Evolutionary conservation across 2,329 filamentous ascomycete genomes (phyloP).

Genomic region (Fusarium hainanense): DNA sequence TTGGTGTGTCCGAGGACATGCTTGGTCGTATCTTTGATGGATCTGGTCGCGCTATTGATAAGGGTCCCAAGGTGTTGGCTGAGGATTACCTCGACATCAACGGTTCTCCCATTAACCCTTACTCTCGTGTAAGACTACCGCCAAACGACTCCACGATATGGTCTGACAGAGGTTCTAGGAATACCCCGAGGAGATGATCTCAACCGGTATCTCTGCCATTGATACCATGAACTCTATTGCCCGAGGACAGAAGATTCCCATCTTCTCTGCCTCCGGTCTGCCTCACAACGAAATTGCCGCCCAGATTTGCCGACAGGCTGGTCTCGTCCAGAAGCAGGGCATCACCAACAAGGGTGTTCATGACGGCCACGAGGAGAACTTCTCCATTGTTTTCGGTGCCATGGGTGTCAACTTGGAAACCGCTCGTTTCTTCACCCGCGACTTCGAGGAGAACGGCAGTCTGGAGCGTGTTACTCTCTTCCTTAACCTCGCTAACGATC

Average conservation of each 20-base stretch:
- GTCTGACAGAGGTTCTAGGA: constrained; percentile 65
- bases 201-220: constrained; percentile 98
- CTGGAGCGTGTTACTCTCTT: constrained; percentile 97
- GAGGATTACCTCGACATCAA: constrained; percentile 99
- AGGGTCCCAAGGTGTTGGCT: constrained; percentile 96
- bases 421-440: constrained; percentile 95
- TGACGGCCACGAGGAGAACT: constrained; percentile 98
- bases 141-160: background rate
- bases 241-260: constrained; percentile 99
- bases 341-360: constrained; percentile 92
- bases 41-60: constrained; percentile 97
- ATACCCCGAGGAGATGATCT: constrained; percentile 99
- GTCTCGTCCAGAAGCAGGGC: constrained; percentile 83
- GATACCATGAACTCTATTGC: constrained; percentile 99
- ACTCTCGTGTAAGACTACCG: constrained; percentile 78
- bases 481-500: constrained; percentile 98
- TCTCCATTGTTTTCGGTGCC: constrained; percentile 98
- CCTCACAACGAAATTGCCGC: constrained; percentile 99
- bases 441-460: constrained; percentile 99
- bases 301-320: constrained; percentile 97
- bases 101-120: constrained; percentile 98
- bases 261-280: constrained; percentile 97
- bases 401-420: constrained; percentile 99
- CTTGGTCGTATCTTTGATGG: constrained; percentile 98
- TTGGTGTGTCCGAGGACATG: constrained; percentile 99